Conservation (phyloP, 257 asterid genomes). For the Jasminum sambac region DNA sequence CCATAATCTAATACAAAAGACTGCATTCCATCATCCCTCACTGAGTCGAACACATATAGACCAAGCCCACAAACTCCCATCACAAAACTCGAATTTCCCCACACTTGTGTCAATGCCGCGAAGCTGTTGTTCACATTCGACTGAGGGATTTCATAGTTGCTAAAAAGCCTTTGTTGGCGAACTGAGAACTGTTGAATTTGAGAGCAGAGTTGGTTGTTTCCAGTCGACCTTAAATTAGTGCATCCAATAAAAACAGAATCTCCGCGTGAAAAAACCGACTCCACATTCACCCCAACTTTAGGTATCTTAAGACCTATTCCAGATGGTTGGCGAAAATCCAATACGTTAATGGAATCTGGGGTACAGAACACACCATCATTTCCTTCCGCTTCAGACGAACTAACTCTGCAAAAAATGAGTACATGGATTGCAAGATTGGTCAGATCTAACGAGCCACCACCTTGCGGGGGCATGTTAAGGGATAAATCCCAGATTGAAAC, state of each 20-base stretch:
- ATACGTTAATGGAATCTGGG: conserved; percentile 41
- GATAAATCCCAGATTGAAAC: too few species aligned
- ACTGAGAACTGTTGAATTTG: conserved; percentile 50
- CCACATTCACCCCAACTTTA: conserved; percentile 42
- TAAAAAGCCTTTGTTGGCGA: conserved; percentile 39
- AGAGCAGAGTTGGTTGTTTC: conserved; percentile 35
- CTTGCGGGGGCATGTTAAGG: too few species aligned
- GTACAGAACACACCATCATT: conserved; percentile 60
- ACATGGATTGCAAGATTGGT: not conserved
- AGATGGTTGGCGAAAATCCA: conserved; percentile 54
- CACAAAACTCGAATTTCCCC: conserved; percentile 47
- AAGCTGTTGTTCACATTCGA: conserved; percentile 39
- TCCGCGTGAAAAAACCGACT: conserved; percentile 44
- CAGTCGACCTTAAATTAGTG: conserved; percentile 40
- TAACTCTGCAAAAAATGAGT: conserved; percentile 30
- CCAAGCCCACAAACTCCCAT: conserved; percentile 57
- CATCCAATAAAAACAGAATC: conserved; percentile 48
- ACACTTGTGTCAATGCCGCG: conserved; percentile 47
- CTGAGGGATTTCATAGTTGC: conserved; percentile 40
- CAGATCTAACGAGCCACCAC: too few species aligned
- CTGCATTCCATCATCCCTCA: conserved; percentile 31
- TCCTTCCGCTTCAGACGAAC: conserved; percentile 50
- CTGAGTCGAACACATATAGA: conserved; percentile 38
- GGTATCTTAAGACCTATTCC: conserved; percentile 51
- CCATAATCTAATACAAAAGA: conserved; percentile 19